Conservation (phyloP, 2,329 filamentous ascomycete species). For the Aspergillus neoniger region DNA sequence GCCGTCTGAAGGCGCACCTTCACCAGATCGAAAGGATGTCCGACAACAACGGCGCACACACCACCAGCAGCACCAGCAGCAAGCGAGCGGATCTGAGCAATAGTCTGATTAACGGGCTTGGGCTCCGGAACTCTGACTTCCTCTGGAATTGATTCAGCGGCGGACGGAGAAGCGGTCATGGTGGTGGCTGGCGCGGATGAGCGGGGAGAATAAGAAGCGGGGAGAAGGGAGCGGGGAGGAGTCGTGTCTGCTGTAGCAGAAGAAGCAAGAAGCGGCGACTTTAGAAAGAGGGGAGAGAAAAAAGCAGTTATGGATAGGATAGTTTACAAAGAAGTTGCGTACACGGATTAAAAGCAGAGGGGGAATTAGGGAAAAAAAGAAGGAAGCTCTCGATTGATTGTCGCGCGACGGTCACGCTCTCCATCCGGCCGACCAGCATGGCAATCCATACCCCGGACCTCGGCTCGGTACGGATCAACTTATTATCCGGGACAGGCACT, state of each 20-base stretch:
- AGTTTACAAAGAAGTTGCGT: not conserved
- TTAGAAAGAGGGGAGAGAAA: too few relatives aligned
- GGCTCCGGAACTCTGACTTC: constrained; percentile 30
- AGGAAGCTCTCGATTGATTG: not conserved
- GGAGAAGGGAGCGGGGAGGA: not conserved
- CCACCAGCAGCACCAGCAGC: constrained; percentile 90
- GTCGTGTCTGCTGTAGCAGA: not conserved
- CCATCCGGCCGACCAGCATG: not conserved
- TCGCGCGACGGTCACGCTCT: not conserved
- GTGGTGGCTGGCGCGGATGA: constrained; percentile 22
- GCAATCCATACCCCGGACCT: constrained; percentile 18
- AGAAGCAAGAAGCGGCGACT: not conserved
- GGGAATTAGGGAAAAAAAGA: not conserved
- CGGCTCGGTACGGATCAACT: constrained; percentile 28
- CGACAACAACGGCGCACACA: constrained; percentile 88
- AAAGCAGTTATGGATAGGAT: not conserved
- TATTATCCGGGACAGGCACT: too few relatives aligned
- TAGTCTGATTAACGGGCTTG: constrained; percentile 46
- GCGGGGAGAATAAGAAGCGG: constrained; percentile 10
- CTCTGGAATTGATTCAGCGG: constrained; percentile 33
- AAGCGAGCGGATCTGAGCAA: constrained; percentile 75
- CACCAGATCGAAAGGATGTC: constrained; percentile 96
- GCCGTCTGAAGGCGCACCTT: constrained; percentile 97
- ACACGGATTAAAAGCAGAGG: not conserved
- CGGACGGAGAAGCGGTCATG: constrained; percentile 35